phyloP scores from a whole-genome alignment of 73 alveolate species.

The Paramecium octaurelia region DNA sequence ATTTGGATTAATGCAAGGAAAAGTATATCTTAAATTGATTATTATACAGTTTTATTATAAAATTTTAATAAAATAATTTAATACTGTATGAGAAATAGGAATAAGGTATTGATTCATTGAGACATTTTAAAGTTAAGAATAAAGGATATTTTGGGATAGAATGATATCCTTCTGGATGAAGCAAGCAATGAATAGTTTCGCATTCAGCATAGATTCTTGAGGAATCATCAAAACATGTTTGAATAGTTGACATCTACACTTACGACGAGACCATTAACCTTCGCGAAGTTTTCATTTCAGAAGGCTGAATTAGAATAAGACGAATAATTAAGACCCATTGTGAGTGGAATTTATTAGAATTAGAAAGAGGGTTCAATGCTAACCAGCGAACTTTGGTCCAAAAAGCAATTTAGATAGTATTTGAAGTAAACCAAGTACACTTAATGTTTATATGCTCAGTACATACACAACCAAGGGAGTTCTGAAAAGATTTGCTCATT shows the following conservation, averaged over 20 bases:
- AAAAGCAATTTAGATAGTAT: background rate
- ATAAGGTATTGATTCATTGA: background rate
- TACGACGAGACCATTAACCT: constrained; percentile 2
- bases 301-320: background rate
- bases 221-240: background rate
- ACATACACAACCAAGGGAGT: background rate
- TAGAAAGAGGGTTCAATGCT: background rate
- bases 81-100: background rate
- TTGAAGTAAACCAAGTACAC: background rate
- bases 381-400: constrained; percentile 13
- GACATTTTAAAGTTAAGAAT: background rate
- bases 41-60: background rate
- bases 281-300: background rate
- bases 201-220: background rate
- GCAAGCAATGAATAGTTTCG: background rate
- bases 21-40: background rate
- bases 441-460: background rate
- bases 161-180: background rate
- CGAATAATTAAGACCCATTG: background rate
- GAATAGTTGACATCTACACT: background rate
- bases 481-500: constrained; percentile 21
- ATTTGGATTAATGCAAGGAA: background rate
- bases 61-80: background rate
- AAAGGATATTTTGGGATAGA: background rate
- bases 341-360: background rate